Percentiles rank a stretch among this genome's conserved stretches.
Conservation (phyloP, 2,329 filamentous ascomycete species). For the Exophiala bonariae region DNA sequence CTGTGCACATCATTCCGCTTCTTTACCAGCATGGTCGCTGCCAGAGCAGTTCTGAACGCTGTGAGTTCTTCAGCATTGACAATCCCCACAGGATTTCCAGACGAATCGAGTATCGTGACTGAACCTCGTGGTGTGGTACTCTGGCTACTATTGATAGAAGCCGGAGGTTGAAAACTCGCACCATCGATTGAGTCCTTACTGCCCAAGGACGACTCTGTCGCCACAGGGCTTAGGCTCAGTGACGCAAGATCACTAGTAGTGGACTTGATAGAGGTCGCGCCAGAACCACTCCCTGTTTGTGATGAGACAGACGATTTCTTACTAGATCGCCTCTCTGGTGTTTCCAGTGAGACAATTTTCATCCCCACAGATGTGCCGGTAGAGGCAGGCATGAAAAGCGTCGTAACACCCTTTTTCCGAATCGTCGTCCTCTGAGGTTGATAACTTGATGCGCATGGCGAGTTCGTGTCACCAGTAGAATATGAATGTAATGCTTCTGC, state of each 20-base stretch:
- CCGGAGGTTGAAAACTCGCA: slow-evolving; percentile 27
- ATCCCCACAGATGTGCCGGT: slow-evolving; percentile 61
- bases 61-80: slow-evolving; percentile 69
- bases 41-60: slow-evolving; percentile 67
- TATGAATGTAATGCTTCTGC: slow-evolving; percentile 65
- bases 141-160: slow-evolving; percentile 35
- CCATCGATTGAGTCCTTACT: slow-evolving; percentile 30
- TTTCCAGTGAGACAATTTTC: slow-evolving; percentile 62
- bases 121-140: slow-evolving; percentile 56
- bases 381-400: slow-evolving; percentile 67
- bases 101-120: slow-evolving; percentile 59
- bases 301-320: slow-evolving; percentile 20
- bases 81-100: slow-evolving; percentile 60
- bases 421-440: slow-evolving; percentile 64
- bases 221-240: slow-evolving; percentile 20
- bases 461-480: slow-evolving; percentile 60
- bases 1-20: slow-evolving; percentile 70
- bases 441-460: slow-evolving; percentile 59
- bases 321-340: slow-evolving; percentile 19
- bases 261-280: slow-evolving; percentile 34
- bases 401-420: slow-evolving; percentile 61
- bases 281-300: slow-evolving; percentile 5
- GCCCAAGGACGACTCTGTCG: slow-evolving; percentile 25
- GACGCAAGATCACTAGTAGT: slow-evolving; percentile 37
- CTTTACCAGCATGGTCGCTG: slow-evolving; percentile 60